Evolutionary conservation across 768 basidiomycete genomes (phyloP), one percentile per base, ranked within the genome.

Genomic region (Xerocomellus intermedius): DNA sequence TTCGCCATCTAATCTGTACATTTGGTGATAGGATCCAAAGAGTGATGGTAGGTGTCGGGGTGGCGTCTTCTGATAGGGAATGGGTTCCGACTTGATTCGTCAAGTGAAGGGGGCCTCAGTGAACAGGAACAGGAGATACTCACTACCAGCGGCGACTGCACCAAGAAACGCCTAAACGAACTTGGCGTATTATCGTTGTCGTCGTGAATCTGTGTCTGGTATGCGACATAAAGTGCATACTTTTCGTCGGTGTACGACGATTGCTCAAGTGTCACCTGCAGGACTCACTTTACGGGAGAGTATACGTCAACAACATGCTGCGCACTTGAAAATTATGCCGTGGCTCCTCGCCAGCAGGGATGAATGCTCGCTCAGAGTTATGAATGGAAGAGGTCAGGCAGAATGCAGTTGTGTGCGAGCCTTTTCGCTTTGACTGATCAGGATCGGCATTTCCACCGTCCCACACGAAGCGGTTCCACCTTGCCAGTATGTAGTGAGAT

Each of bases 11-110:
- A 98, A 69, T 56, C 83, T 80, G 66, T 96, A 97, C 42, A 93
- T 73, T 62, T 94, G 93, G 64, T 98, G 96, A 69, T 93, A 91
- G 22, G 91, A 88, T n/a, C 96, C 96, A 70, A 93, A 98, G 16
- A 81, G 72, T n/a, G 56, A 65, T 0, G 94, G 94, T 10, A 96
- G 77, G 63, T 87, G 79, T 3, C 56, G 53, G 17, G 85, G 82
- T 0, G 78, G 79, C 1, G 68, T 48, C 1, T 65, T 70, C 6
- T 72, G 53, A 66, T 89, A 93, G 16, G 77, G 78, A 61, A 90
- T 94, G 22, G 78, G 73, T 63, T 83, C 79, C 51, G 61, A 50
- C 91, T 92, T 56, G 35, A 53, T 12, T 19, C 33, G 14, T 50
- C 35, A 42, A 50, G 52, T 58, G 45, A 54, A 42, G 48, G 28